Conservation (phyloP, 148 eudicot species). For the Spergularia bocconei region DNA sequence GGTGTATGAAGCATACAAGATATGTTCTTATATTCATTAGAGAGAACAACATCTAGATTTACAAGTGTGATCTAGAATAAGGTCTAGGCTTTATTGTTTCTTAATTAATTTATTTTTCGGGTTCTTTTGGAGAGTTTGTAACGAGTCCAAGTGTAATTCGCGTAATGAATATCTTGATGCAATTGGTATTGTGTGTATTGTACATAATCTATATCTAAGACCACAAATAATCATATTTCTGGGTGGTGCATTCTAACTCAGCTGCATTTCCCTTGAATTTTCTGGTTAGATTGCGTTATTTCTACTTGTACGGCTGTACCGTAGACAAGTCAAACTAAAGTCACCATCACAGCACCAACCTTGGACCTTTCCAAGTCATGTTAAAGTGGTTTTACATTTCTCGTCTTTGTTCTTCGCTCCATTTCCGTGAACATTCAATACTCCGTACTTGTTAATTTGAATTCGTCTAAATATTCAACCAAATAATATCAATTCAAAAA, state of each 20-base stretch:
- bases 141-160: not conserved
- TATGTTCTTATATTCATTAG: not conserved
- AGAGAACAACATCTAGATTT: conserved; percentile 2
- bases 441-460: too few relatives aligned
- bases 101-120: not conserved
- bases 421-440: too few relatives aligned
- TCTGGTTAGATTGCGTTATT: not conserved
- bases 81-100: not conserved
- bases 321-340: too few relatives aligned
- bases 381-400: too few relatives aligned
- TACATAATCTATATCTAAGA: conserved; percentile 7
- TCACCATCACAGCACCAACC: too few relatives aligned
- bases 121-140: conserved; percentile 7
- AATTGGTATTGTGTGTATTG: conserved; percentile 5
- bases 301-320: not conserved
- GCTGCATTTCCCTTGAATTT: too few relatives aligned
- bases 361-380: too few relatives aligned
- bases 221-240: too few relatives aligned
- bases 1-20: conserved; percentile 8
- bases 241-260: too few relatives aligned
- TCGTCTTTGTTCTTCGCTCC: too few relatives aligned
- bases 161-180: conserved; percentile 10
- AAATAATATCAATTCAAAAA: too few relatives aligned
- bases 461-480: too few relatives aligned
- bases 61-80: not conserved